Percentiles rank a stretch among this genome's conserved stretches.
Conservation (phyloP, 73 alveolate species). For the Symbiodinium pilosum region DNA sequence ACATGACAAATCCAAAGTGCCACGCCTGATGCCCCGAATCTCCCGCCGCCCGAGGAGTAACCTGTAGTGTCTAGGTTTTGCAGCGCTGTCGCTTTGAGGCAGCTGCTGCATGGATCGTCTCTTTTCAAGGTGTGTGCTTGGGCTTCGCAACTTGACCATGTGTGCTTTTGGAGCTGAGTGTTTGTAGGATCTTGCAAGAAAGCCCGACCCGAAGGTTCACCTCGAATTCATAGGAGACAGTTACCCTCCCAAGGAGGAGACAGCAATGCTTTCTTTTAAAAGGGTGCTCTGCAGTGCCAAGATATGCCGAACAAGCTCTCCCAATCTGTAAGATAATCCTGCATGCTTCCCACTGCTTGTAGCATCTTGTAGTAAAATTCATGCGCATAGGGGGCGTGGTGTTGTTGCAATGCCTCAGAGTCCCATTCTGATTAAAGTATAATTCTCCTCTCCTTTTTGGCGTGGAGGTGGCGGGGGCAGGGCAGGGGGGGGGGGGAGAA, state of each 20-base stretch:
- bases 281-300: neutral
- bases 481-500: no score
- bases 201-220: neutral
- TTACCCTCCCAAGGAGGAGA: neutral
- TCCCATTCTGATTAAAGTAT: no score
- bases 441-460: no score
- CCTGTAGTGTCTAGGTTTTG: neutral
- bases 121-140: neutral
- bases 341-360: no score
- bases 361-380: no score
- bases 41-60: neutral
- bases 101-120: neutral
- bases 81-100: neutral
- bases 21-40: neutral
- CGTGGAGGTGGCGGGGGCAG: no score
- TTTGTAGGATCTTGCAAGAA: no score
- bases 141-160: no score
- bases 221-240: neutral
- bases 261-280: neutral
- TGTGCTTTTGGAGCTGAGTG: no score
- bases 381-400: no score
- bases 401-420: no score
- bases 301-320: neutral
- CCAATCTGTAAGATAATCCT: no score
- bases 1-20: neutral